Evolutionary conservation across 2,329 filamentous ascomycete genomes (phyloP).

Genomic region (Alternaria tenuissima): DNA sequence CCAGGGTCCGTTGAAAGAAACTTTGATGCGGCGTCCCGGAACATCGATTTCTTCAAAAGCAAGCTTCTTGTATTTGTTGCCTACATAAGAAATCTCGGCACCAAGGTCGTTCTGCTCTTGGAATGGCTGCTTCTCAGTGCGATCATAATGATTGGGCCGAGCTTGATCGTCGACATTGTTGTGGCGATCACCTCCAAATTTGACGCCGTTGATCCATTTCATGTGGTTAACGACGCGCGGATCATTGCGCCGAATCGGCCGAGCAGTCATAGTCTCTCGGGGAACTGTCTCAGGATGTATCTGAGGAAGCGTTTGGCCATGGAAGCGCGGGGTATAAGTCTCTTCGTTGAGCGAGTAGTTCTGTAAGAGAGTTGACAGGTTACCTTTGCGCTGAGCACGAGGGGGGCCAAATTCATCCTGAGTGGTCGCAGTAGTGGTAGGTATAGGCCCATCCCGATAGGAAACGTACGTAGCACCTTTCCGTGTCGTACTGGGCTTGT

Average conservation of each 20-base stretch:
- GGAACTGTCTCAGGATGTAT: conserved; percentile 15
- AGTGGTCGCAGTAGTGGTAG: conserved; percentile 23
- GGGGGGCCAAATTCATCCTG: conserved; percentile 30
- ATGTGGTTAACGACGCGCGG: conserved; percentile 66
- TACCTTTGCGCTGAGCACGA: conserved; percentile 32
- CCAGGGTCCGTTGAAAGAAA: conserved; percentile 69
- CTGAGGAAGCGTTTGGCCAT: conserved; percentile 17
- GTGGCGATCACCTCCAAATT: conserved; percentile 59
- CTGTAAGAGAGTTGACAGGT: conserved; percentile 38
- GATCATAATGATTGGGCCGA: conserved; percentile 26
- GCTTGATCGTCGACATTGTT: conserved; percentile 32
- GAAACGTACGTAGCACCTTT: conserved; percentile 85
- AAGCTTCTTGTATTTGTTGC: conserved; percentile 68
- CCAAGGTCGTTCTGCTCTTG: conserved; percentile 56
- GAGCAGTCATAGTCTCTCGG: conserved; percentile 57
- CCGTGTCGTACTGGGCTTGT: conserved; percentile 77
- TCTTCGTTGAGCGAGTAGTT: conserved; percentile 29
- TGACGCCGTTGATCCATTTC: conserved; percentile 71
- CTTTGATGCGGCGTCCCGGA: conserved; percentile 60
- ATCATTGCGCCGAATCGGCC: conserved; percentile 58
- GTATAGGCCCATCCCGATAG: conserved; percentile 68
- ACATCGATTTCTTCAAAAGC: conserved; percentile 67
- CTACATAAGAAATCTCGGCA: conserved; percentile 69
- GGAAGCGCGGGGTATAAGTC: conserved; percentile 14
- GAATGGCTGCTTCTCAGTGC: conserved; percentile 50